Evolutionary conservation across 148 eudicot genomes (phyloP).

Genomic region (Camellia lanceoleosa): DNA sequence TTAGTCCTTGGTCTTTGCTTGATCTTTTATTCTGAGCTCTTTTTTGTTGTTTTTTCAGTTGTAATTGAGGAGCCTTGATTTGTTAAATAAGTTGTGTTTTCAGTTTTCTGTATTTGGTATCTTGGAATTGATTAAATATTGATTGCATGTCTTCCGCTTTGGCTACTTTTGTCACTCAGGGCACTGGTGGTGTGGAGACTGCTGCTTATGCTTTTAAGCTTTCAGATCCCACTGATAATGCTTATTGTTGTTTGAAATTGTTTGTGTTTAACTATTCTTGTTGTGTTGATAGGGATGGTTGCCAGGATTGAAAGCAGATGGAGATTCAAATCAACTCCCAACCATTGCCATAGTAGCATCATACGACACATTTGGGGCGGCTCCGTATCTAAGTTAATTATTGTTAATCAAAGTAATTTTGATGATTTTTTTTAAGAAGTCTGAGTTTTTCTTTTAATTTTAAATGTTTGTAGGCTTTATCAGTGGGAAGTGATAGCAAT

Average conservation of each 20-base stretch:
- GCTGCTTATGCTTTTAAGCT: background rate
- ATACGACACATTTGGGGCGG: constrained; percentile 97
- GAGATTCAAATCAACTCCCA: constrained; percentile 87
- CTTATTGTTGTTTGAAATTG: background rate
- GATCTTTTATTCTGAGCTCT: background rate
- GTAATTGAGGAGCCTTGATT: background rate
- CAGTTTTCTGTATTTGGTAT: background rate
- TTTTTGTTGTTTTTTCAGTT: background rate
- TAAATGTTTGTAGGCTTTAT: constrained; percentile 56
- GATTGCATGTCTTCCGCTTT: background rate
- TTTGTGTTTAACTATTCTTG: constrained; percentile 17
- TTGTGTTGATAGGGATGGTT: constrained; percentile 81
- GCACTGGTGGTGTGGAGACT: background rate
- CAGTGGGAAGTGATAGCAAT: constrained; percentile 96
- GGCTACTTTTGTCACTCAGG: background rate
- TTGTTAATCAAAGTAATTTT: background rate
- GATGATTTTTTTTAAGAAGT: background rate
- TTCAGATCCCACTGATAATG: background rate
- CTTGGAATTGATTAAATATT: background rate
- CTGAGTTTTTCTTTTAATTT: constrained; percentile 7
- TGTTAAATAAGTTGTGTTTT: background rate
- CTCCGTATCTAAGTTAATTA: constrained; percentile 56
- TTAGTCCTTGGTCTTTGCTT: background rate
- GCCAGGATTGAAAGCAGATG: constrained; percentile 91
- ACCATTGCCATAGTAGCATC: constrained; percentile 98